These are phyloP conservation scores for Cladosporium velox DNA, from an alignment of 2,329 filamentous ascomycete species.

Conservation along the genomic window DNA sequence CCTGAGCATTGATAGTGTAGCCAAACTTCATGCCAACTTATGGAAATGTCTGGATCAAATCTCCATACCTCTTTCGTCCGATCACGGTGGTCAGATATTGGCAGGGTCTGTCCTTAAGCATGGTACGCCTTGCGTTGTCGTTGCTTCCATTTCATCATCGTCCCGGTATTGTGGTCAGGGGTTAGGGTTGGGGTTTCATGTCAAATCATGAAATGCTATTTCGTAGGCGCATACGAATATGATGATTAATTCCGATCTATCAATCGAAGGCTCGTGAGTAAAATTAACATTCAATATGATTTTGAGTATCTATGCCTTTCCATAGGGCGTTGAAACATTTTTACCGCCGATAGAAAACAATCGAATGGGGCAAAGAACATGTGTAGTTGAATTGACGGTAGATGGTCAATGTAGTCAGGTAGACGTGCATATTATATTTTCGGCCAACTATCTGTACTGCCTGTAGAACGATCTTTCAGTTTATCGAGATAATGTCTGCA, in stretches of 20 bases:
- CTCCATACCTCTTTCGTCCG: not conserved
- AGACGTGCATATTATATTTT: not conserved
- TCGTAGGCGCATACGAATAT: no score
- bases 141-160: not conserved
- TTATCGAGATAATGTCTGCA: not conserved
- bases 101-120: no score
- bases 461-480: accelerated
- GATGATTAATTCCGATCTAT: not conserved
- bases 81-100: no score
- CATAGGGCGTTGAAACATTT: not conserved
- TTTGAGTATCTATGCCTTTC: not conserved
- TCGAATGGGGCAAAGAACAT: not conserved
- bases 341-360: no score
- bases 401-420: not conserved
- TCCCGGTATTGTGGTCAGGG: not conserved
- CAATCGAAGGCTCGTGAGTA: not conserved
- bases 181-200: not conserved
- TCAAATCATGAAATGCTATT: not conserved
- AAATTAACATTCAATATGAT: not conserved
- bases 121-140: not conserved
- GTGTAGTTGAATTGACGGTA: not conserved
- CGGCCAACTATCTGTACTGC: not conserved
- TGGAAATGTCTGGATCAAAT: not conserved
- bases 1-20: not conserved
- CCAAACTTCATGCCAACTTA: not conserved